Evolutionary conservation across 306 rosid species (phyloP).

Genomic region (Delonix regia): DNA sequence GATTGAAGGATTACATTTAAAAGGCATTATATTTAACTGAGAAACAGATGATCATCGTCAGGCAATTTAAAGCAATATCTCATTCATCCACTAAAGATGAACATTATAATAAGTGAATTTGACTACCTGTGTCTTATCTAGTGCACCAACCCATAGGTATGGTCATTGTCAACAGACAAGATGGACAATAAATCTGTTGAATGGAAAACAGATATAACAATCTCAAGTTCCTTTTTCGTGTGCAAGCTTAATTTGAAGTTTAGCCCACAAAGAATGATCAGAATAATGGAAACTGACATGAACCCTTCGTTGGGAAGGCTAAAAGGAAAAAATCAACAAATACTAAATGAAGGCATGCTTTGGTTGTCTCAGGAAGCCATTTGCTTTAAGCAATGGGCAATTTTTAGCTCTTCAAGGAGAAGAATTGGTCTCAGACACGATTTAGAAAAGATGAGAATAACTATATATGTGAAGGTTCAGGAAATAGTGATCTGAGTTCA

Average conservation of each 20-base stretch:
- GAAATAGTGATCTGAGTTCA: constrained; percentile 9
- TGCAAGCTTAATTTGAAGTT: neutral
- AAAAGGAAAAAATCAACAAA: neutral
- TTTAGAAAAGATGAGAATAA: neutral
- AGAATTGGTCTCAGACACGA: neutral
- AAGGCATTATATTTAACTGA: neutral
- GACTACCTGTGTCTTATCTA: neutral
- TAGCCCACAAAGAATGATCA: neutral
- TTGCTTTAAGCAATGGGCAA: neutral
- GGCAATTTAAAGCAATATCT: neutral
- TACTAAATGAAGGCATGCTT: neutral
- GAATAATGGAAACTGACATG: neutral
- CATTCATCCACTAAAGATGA: neutral
- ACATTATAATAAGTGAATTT: neutral
- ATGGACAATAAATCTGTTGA: neutral
- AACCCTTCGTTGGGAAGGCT: neutral
- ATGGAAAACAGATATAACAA: neutral
- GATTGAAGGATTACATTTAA: neutral
- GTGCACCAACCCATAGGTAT: neutral
- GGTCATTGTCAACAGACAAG: neutral
- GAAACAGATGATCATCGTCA: neutral
- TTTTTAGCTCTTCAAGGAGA: neutral
- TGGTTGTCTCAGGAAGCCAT: neutral
- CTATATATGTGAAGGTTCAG: neutral
- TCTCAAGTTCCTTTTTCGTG: neutral